These are phyloP conservation scores for Trichoderma erinaceum DNA, from an alignment of 495 filamentous ascomycete genomes.

Conservation along the genomic window DNA sequence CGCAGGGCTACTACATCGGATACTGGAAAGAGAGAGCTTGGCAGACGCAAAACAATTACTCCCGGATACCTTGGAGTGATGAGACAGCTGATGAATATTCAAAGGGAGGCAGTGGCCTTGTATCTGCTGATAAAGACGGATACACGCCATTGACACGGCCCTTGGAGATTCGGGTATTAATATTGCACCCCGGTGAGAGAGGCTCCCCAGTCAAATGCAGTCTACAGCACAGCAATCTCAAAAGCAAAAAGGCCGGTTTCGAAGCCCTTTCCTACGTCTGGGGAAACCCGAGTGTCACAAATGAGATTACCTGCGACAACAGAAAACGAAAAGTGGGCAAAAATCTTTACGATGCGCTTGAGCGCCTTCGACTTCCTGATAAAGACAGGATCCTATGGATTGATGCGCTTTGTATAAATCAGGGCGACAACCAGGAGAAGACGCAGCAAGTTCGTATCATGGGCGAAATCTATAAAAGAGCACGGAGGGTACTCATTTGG, in stretches of 20 bases:
- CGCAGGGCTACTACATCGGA: background rate
- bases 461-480: conserved; percentile 8
- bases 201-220: background rate
- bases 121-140: background rate
- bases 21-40: background rate
- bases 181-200: background rate
- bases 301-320: background rate
- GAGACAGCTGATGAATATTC: background rate
- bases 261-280: conserved; percentile 1
- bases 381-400: background rate
- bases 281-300: background rate
- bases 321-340: background rate
- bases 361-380: background rate
- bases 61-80: background rate
- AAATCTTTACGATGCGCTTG: conserved; percentile 1
- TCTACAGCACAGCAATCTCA: background rate
- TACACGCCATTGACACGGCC: background rate
- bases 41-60: background rate
- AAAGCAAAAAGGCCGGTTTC: background rate
- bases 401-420: conserved; percentile 13
- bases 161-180: background rate
- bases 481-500: background rate
- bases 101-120: background rate
- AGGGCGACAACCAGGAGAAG: conserved; percentile 12
- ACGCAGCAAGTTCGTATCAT: background rate